A percentile compares a stretch with the other conserved stretches of the same genome.
Conservation (phyloP, 2,329 filamentous ascomycete genomes). For the Pezicula radicicola region DNA sequence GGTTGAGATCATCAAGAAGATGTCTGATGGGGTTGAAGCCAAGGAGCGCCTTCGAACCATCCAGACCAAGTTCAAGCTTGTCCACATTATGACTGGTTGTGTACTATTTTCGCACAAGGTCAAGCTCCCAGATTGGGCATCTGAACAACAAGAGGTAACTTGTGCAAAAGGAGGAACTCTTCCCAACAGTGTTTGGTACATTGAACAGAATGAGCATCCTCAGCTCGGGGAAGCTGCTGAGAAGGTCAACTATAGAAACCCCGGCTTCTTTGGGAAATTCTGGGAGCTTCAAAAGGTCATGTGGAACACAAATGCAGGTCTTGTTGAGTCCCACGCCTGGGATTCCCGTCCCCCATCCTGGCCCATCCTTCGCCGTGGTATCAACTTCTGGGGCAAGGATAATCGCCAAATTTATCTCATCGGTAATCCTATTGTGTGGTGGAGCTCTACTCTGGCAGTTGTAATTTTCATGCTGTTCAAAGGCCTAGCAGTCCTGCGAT, state of each 20-base stretch:
- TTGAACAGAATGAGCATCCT: slow-evolving; percentile 88
- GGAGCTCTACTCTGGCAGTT: slow-evolving; percentile 77
- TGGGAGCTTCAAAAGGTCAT: slow-evolving; percentile 96
- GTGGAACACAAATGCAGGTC: slow-evolving; percentile 97
- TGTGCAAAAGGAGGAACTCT: slow-evolving; percentile 88
- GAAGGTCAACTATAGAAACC: slow-evolving; percentile 93
- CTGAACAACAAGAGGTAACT: slow-evolving; percentile 98
- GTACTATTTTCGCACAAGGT: slow-evolving; percentile 98
- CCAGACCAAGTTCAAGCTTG: slow-evolving; percentile 91
- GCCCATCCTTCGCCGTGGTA: slow-evolving; percentile 88
- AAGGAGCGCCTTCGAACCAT: slow-evolving; percentile 89
- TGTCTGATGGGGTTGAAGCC: slow-evolving; percentile 75
- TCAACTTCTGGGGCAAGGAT: slow-evolving; percentile 98
- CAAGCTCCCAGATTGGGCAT: slow-evolving; percentile 97
- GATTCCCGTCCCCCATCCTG: slow-evolving; percentile 92
- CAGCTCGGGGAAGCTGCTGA: slow-evolving; percentile 72
- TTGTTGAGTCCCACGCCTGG: slow-evolving; percentile 97
- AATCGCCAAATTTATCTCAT: slow-evolving; percentile 95
- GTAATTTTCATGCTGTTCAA: slow-evolving; percentile 80
- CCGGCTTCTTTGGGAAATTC: slow-evolving; percentile 97
- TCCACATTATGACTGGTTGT: slow-evolving; percentile 96
- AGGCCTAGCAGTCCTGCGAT: slow-evolving; percentile 80
- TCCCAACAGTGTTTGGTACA: slow-evolving; percentile 96
- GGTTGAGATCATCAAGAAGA: slow-evolving; percentile 87
- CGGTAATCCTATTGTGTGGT: slow-evolving; percentile 95